Evolutionary conservation across 345 rosid species (phyloP).

Genomic region (Syzygium grande): DNA sequence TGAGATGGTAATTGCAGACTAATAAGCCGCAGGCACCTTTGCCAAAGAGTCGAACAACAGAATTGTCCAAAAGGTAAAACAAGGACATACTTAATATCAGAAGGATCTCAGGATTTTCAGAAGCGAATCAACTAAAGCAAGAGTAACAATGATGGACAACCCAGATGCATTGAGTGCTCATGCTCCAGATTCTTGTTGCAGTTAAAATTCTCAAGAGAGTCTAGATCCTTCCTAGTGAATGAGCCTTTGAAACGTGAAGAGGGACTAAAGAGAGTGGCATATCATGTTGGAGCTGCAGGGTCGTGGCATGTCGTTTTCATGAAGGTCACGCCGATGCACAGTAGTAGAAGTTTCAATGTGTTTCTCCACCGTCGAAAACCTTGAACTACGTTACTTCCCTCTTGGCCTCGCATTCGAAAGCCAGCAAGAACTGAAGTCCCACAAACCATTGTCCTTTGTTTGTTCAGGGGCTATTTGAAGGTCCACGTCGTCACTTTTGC

Average conservation of each 20-base stretch:
- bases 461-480: background rate
- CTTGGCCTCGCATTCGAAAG: background rate
- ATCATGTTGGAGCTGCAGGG: background rate
- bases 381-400: background rate
- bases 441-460: background rate
- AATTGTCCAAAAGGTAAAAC: background rate
- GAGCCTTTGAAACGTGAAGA: no score
- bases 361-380: background rate
- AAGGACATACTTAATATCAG: no score
- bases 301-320: background rate
- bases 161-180: no score
- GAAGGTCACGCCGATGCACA: background rate
- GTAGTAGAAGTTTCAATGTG: background rate
- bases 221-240: no score
- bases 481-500: background rate
- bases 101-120: no score
- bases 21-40: background rate
- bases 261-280: no score
- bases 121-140: no score
- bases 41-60: background rate
- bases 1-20: background rate
- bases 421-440: background rate
- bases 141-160: background rate
- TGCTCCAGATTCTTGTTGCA: background rate
- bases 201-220: no score